These are phyloP conservation scores for Leccinellum albellum DNA, from an alignment of 768 basidiomycete species.

Conservation along the genomic window DNA sequence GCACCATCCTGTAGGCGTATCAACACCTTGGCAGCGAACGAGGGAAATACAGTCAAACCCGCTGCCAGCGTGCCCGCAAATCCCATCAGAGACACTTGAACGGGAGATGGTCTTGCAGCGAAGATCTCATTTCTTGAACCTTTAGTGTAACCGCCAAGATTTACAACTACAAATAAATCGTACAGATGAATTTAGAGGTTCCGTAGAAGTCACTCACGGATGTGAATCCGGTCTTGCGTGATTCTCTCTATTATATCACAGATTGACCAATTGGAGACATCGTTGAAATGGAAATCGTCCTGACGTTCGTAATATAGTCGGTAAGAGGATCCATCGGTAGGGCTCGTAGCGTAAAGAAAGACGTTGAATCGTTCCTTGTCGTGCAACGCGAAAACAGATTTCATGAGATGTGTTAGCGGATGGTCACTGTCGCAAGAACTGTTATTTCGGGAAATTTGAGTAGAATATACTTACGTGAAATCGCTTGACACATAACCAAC, in stretches of 20 bases:
- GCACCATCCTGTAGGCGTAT: conserved; percentile 38
- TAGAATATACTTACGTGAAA: conserved; percentile 34
- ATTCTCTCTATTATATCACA: conserved; percentile 38
- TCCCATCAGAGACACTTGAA: conserved; percentile 50
- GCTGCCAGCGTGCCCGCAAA: conserved; percentile 47
- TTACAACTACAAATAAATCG: conserved; percentile 33
- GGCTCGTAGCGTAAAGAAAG: conserved; percentile 46
- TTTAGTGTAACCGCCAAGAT: conserved; percentile 50
- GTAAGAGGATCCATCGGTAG: conserved; percentile 44
- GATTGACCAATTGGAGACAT: conserved; percentile 39
- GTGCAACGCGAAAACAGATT: conserved; percentile 46
- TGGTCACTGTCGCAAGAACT: conserved; percentile 36
- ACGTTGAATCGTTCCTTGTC: conserved; percentile 38
- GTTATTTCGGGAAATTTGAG: not conserved
- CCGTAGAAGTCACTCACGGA: conserved; percentile 31
- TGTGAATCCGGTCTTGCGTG: conserved; percentile 41
- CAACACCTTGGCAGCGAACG: not conserved
- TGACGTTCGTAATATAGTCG: conserved; percentile 41
- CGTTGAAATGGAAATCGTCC: conserved; percentile 36
- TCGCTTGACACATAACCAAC: conserved; percentile 49
- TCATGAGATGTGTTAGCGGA: conserved; percentile 51
- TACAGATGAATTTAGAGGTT: not conserved
- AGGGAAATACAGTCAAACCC: conserved; percentile 18
- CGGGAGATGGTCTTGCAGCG: conserved; percentile 44
- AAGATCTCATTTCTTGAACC: conserved; percentile 51